Percentiles rank a stretch among this genome's conserved stretches.
Conservation (phyloP, 345 rosid genomes). For the Linum trigynum region DNA sequence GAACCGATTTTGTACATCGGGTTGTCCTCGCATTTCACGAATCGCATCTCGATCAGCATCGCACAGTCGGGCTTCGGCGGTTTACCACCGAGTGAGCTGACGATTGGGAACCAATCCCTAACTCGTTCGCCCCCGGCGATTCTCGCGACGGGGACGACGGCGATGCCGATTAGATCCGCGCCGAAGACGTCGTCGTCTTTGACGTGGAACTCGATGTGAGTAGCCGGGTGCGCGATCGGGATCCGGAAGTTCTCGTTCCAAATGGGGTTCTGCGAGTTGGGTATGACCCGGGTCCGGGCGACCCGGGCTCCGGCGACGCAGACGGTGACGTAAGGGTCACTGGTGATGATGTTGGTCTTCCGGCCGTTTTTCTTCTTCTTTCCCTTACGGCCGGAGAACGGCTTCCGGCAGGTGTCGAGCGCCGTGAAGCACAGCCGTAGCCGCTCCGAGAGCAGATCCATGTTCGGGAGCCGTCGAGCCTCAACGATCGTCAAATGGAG, state of each 20-base stretch:
- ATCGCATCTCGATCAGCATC: conserved; percentile 44
- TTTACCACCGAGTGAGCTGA: conserved; percentile 34
- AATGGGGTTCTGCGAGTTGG: conserved; percentile 46
- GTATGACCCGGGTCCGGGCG: conserved; percentile 77
- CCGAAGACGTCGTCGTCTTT: conserved; percentile 81
- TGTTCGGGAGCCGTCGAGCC: conserved; percentile 70
- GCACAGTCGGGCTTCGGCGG: conserved; percentile 68
- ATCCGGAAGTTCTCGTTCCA: conserved; percentile 69
- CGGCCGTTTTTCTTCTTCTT: neutral
- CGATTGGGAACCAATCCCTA: conserved; percentile 62
- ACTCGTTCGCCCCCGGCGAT: conserved; percentile 36
- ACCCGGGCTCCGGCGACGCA: conserved; percentile 62
- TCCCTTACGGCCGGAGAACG: conserved; percentile 10
- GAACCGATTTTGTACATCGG: conserved; percentile 37
- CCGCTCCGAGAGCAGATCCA: conserved; percentile 61
- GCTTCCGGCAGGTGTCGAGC: conserved; percentile 29
- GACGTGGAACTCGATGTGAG: conserved; percentile 50
- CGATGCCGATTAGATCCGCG: conserved; percentile 63
- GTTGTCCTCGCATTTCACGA: conserved; percentile 38
- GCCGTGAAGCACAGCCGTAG: conserved; percentile 43
- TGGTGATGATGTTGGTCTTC: conserved; percentile 48
- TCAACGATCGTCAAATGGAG: conserved; percentile 59
- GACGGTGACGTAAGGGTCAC: conserved; percentile 82
- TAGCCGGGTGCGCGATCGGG: conserved; percentile 66
- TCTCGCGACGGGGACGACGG: conserved; percentile 29